Base-by-base conservation (phyloP, 306 rosid species). In the Castanea mollissima region DNA sequence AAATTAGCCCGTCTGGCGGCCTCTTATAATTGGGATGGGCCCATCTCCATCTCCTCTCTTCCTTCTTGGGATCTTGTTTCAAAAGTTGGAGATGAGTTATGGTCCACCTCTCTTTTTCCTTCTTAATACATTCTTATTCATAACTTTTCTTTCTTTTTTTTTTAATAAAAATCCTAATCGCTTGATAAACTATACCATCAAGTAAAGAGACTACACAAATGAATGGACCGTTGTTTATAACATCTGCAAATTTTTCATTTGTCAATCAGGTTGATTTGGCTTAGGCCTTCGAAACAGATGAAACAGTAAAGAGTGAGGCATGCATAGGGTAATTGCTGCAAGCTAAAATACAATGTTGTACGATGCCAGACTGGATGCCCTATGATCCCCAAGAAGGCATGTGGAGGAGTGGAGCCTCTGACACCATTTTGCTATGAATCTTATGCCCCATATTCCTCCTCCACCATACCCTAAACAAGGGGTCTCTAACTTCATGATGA, bases 401-500 rank as follows among this genome's bases (percentile, higher is more conserved):
- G 87, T 84, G 89, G 79, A 84, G 55, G 27, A 19, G 88, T 80
- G 85, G 72, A 62, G 79, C 75, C 85, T 83, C 91, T 91, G 92
- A 88, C 98, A 88, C 83, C 83, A 83, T 55, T 63, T 83, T 85
- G 34, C 83, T 68, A 78, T 82, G 80, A 79, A 83, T 86, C 80
- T 85, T 78, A 86, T 78, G 72, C 79, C 82, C 85, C 75, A 58
- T 56, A 69, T 62, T 55, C 58, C 38, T 73, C 85, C 31, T 57
- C 73, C 52, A n/a, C 73, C 74, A 76, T 54, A 64, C 75, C 80
- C 79, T 55, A 70, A 54, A 82, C 75, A 62, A 57, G 71, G 81
- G 80, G 85, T 79, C 87, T 76, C 79, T 49, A 62, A 51, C 71
- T 79, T 69, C 60, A 69, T 82, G 76, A 80, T 78, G n/a, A 80